Evolutionary conservation across 768 basidiomycete species (phyloP).

Genomic region (Rhodotorula kratochvilovae): DNA sequence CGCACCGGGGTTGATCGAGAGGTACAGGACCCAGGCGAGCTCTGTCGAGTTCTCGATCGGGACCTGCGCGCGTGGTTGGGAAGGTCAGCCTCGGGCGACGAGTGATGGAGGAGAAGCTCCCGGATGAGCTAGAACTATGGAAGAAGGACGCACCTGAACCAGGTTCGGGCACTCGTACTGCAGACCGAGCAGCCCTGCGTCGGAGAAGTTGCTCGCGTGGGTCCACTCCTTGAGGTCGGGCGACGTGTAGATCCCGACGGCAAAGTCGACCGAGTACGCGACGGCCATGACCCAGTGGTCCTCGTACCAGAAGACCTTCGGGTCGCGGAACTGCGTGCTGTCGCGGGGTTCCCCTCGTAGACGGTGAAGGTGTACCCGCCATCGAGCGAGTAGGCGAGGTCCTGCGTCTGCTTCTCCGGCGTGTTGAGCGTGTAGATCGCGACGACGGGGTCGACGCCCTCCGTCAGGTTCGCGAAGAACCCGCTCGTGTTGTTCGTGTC

Average conservation of each 20-base stretch:
- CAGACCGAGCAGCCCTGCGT: constrained; percentile 28
- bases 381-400: constrained; percentile 43
- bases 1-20: constrained; percentile 10
- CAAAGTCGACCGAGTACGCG: constrained; percentile 39
- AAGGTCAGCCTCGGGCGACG: no score
- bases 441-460: constrained; percentile 33
- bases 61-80: background rate
- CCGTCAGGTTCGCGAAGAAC: constrained; percentile 40
- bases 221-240: constrained; percentile 43
- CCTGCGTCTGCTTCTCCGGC: constrained; percentile 40
- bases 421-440: constrained; percentile 45
- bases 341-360: constrained; percentile 42
- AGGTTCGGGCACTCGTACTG: constrained; percentile 36
- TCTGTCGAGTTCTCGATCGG: background rate
- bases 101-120: no score
- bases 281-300: constrained; percentile 45
- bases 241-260: constrained; percentile 43
- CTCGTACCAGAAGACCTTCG: constrained; percentile 43
- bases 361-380: constrained; percentile 42
- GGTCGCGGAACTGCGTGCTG: constrained; percentile 44
- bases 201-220: constrained; percentile 34
- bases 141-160: background rate
- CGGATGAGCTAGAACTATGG: no score
- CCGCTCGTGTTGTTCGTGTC: constrained; percentile 46
- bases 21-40: background rate